Base-by-base conservation (phyloP, 1,139 yeast genomes). In the Yamadazyma membranifaciens region DNA sequence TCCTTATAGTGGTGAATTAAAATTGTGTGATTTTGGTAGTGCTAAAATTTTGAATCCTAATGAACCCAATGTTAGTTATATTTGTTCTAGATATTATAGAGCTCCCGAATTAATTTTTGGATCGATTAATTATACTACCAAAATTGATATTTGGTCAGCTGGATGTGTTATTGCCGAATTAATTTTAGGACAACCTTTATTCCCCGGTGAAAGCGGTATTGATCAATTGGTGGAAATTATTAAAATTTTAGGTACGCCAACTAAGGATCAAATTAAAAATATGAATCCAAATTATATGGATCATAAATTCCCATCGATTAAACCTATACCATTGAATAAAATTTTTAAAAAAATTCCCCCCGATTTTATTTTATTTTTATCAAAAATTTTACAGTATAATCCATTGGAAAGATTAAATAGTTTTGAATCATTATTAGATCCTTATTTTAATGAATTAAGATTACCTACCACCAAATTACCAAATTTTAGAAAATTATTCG, bases 241-340 rank as follows among this genome's bases (percentile, higher is more conserved):
- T 62, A 92, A 92, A 63, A 88, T 92, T 25, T 73, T 92, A 58
- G 98, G 98, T 10, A 92, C 98, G 1, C 98, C 98, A 12, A 75
- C 95, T 16, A 81, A 87, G 47, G 96, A 89, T 38, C 97, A 92
- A 64, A 92, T 92, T 52, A 78, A 83, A 59, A 80, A 91, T 48
- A 92, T 92, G 98, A 92, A 92, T 64, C 96, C 97, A 44, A 91
- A 89, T 64, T 94, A 92, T 67, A 87, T 88, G 84, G 98, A 92
- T 61, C 97, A 92, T 66, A 87, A 88, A 58, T 92, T 92, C 72
- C 98, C 98, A 2, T 92, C 88, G 54, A 92, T 92, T 58, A 85
- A 87, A 61, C 95, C 98, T 44, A 95, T 92, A 44, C 97, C 98
- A 27, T 74, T 92, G 53, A 66, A 76, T 41, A 86, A 85, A 55